Base-by-base conservation (phyloP, 164 flowering plant genomes). In the Annona cherimola region DNA sequence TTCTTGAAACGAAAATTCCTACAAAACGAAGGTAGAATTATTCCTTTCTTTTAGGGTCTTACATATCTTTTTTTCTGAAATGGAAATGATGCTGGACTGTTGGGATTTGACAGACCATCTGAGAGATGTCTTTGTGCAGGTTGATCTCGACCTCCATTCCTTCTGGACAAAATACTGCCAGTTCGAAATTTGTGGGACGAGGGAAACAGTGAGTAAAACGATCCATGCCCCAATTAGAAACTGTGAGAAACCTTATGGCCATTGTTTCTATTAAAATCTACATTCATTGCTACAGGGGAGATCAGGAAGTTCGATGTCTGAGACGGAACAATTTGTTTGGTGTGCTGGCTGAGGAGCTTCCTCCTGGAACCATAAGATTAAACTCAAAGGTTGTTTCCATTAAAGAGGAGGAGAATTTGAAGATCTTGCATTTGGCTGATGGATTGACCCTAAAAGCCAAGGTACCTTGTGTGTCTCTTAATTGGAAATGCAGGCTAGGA, bases 341-440 rank as follows among this genome's bases (percentile, higher is more conserved):
- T 82, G 66, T 85, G 16, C 80, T 92, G 4, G 86, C 39, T 50
- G 79, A 71, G 45, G 91, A 86, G 18, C 84, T 90, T 40, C 94
- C 97, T 8, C 63, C 18, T 19, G 92, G 86, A 39, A 86, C 92
- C 69, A 85, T 92, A 39, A 84, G 86, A 77, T 88, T 71, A 74
- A 83, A 85, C 2, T 88, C 94, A 18, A 86, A 85, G 79, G 86
- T 90, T 65, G 90, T 84, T 68, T 73, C 85, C 1, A 79, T 87
- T 60, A 84, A 87, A 68, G 79, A 83, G 63, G 74, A 81, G 0
- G 89, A 90, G 5, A 59, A 57, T 63, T 71, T 76, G 12, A 87
- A 83, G 69, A 71, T 86, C 65, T 61, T 91, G 65, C 90, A 88
- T 74, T 89, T 92, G 55, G 87, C 84, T 14, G 90, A 92, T 76